phyloP scores from a whole-genome alignment of 257 asterid genomes.

The Cynanchum wilfordii region DNA sequence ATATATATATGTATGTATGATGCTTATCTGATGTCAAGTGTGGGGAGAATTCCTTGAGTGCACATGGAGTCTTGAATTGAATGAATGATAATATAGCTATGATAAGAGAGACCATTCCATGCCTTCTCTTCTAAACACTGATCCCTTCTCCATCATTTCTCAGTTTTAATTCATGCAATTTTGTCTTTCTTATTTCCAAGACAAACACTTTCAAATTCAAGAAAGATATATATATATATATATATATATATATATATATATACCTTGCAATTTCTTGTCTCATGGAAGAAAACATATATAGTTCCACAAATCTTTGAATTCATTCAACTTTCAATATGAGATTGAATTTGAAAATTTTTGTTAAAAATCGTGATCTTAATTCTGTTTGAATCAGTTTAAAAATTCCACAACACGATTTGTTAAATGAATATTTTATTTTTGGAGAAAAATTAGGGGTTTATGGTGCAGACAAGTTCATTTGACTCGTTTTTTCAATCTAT shows the following conservation, averaged over 20 bases:
- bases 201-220: slow-evolving; percentile 14
- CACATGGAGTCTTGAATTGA: neutral
- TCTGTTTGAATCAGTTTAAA: too few species aligned
- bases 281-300: neutral
- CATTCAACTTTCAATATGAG: neutral
- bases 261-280: slow-evolving; percentile 6
- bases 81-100: neutral
- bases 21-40: neutral
- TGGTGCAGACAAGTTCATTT: too few species aligned
- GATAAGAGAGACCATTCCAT: neutral
- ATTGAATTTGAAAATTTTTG: too few species aligned
- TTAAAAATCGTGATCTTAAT: too few species aligned
- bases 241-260: neutral
- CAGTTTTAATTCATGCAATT: neutral
- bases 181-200: slow-evolving; percentile 11
- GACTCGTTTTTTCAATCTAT: too few species aligned
- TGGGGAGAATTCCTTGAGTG: neutral
- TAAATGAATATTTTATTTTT: too few species aligned
- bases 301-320: neutral
- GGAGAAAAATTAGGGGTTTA: too few species aligned
- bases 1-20: neutral
- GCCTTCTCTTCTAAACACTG: neutral
- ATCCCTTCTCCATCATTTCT: neutral
- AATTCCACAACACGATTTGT: too few species aligned
- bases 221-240: neutral